phyloP scores from a whole-genome alignment of 2,329 filamentous ascomycete genomes.

The Aspergillus brasiliensis region DNA sequence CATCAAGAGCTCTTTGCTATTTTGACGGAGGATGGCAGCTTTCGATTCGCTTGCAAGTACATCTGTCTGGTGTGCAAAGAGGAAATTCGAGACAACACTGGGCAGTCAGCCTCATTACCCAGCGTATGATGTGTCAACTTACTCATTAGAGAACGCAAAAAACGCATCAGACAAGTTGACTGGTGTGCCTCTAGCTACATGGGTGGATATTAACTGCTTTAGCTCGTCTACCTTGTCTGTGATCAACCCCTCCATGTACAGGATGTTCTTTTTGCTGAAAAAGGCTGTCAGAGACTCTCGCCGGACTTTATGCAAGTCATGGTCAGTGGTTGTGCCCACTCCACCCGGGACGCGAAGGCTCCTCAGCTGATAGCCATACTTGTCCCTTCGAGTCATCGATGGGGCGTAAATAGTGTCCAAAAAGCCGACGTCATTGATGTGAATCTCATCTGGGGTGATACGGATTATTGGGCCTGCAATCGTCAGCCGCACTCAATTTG shows the following conservation, averaged over 20 bases:
- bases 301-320: conserved; percentile 32
- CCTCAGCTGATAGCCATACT: conserved; percentile 28
- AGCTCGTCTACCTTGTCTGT: conserved; percentile 26
- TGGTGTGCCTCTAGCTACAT: background rate
- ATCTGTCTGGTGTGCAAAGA: conserved; percentile 30
- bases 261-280: conserved; percentile 34
- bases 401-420: conserved; percentile 32
- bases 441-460: conserved; percentile 40
- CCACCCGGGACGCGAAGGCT: conserved; percentile 28
- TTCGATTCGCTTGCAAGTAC: conserved; percentile 26
- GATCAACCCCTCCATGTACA: conserved; percentile 29
- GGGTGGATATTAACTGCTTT: background rate
- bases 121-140: background rate
- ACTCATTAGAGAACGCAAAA: conserved; percentile 7
- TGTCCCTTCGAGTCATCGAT: conserved; percentile 26
- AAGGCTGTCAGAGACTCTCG: conserved; percentile 33
- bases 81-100: conserved; percentile 33
- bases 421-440: conserved; percentile 38
- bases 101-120: background rate
- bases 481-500: conserved; percentile 12
- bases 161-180: conserved; percentile 32
- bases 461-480: conserved; percentile 40
- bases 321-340: conserved; percentile 29
- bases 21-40: conserved; percentile 28
- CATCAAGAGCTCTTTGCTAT: conserved; percentile 30